phyloP scores from a whole-genome alignment of 805 yeast species.

The fission yeast (Schizosaccharomyces pombe) region DNA sequence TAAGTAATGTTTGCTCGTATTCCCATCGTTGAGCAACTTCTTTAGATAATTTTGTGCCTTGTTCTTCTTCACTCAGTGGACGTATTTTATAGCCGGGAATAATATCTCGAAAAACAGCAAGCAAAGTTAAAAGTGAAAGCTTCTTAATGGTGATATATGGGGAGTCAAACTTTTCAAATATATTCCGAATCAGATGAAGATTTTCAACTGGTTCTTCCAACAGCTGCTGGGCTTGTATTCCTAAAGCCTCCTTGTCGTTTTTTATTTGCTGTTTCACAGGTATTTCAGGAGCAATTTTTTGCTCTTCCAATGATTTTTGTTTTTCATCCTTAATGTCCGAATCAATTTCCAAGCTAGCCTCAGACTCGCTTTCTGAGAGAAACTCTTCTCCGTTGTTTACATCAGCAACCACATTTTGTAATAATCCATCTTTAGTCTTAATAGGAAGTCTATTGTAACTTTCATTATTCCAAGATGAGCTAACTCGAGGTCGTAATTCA shows the following conservation, averaged over 20 bases:
- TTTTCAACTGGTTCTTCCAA: not conserved
- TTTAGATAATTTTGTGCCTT: conserved; percentile 55
- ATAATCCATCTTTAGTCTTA: not conserved
- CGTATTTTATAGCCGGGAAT: conserved; percentile 77
- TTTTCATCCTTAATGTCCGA: not conserved
- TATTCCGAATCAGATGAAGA: not conserved
- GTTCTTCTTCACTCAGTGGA: conserved; percentile 59
- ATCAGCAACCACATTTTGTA: not conserved
- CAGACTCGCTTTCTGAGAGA: not conserved
- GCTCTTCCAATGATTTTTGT: not conserved
- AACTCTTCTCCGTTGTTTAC: not conserved
- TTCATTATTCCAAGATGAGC: not conserved
- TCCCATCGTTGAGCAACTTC: conserved; percentile 58
- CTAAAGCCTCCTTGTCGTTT: not conserved
- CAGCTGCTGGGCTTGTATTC: not conserved
- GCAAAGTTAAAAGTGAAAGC: conserved; percentile 51
- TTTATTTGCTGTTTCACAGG: not conserved
- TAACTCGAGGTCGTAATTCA: conserved; percentile 4
- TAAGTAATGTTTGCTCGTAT: conserved; percentile 58
- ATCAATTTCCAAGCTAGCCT: not conserved
- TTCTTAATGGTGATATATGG: conserved; percentile 16
- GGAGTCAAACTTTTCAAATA: not conserved
- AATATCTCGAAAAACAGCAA: conserved; percentile 62
- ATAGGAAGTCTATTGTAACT: not conserved
- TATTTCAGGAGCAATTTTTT: not conserved